Percentiles rank a stretch among this genome's conserved stretches.
Conservation (phyloP, 495 filamentous ascomycete genomes). For the Penicillium malachiteum region DNA sequence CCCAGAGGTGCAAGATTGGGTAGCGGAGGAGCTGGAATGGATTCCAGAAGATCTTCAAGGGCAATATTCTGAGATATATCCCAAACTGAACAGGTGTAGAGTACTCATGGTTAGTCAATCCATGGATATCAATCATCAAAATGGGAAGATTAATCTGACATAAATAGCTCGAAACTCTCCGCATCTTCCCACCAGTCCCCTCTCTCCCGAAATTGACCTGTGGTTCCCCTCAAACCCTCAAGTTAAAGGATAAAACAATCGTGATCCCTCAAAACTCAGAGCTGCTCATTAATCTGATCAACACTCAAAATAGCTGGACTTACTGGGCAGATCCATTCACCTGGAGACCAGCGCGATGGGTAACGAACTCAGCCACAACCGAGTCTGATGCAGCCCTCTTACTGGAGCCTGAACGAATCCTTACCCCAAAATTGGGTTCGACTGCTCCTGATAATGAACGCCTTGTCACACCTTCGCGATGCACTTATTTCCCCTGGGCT, state of each 20-base stretch:
- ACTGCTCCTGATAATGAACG: slow-evolving; percentile 8
- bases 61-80: slow-evolving; percentile 5
- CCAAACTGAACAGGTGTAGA: slow-evolving; percentile 5
- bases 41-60: neutral
- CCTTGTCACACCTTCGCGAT: slow-evolving; percentile 31
- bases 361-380: slow-evolving; percentile 4
- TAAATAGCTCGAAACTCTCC: slow-evolving; percentile 48
- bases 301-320: slow-evolving; percentile 11
- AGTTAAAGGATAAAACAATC: slow-evolving; percentile 16
- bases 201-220: slow-evolving; percentile 40
- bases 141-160: neutral
- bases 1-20: slow-evolving; percentile 41
- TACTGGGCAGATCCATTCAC: slow-evolving; percentile 44
- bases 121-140: too few relatives aligned
- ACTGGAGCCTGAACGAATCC: neutral
- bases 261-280: slow-evolving; percentile 29
- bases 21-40: slow-evolving; percentile 32
- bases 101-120: slow-evolving; percentile 9
- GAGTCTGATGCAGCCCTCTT: neutral
- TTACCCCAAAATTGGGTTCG: neutral
- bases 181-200: slow-evolving; percentile 46
- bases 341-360: slow-evolving; percentile 52
- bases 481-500: slow-evolving; percentile 49
- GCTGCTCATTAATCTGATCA: slow-evolving; percentile 34
- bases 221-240: slow-evolving; percentile 23